These are phyloP conservation scores for Penicillium malachiteum DNA, from an alignment of 495 filamentous ascomycete species.

Conservation along the genomic window DNA sequence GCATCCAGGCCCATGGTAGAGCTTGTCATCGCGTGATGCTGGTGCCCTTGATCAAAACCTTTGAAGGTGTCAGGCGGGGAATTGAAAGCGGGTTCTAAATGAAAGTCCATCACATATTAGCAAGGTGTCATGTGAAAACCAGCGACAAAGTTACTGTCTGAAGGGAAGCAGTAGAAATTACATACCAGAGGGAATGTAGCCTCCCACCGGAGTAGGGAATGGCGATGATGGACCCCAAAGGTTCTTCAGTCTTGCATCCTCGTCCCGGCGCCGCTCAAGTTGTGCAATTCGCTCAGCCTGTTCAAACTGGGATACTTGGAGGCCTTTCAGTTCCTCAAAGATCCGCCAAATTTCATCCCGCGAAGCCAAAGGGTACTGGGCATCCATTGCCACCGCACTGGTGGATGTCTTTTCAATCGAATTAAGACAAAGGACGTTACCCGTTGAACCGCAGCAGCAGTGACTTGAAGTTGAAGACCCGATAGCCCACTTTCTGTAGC, in stretches of 20 bases:
- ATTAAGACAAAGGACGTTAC: neutral
- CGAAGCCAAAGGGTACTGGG: slow-evolving; percentile 61
- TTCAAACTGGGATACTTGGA: slow-evolving; percentile 73
- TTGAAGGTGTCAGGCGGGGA: slow-evolving; percentile 75
- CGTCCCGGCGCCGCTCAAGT: slow-evolving; percentile 79
- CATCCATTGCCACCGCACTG: slow-evolving; percentile 52
- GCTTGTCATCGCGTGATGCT: slow-evolving; percentile 59
- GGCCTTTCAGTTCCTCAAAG: slow-evolving; percentile 81
- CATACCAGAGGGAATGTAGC: slow-evolving; percentile 74
- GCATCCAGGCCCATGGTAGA: slow-evolving; percentile 72
- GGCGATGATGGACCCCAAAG: slow-evolving; percentile 80
- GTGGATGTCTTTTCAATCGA: neutral
- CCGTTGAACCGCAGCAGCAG: slow-evolving; percentile 4
- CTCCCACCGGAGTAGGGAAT: slow-evolving; percentile 68
- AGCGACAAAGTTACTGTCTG: neutral
- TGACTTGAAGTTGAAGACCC: neutral
- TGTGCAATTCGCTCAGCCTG: slow-evolving; percentile 77
- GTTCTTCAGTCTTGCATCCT: slow-evolving; percentile 78
- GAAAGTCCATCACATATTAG: neutral
- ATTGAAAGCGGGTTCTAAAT: slow-evolving; percentile 69
- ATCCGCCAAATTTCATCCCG: slow-evolving; percentile 83
- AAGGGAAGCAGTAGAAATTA: neutral
- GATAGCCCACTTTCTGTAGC: neutral
- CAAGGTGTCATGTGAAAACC: neutral
- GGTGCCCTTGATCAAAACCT: slow-evolving; percentile 77